Evolutionary conservation across 1,139 yeast genomes (phyloP), one percentile per base, ranked within the genome.

Genomic region (Yamadazyma oceani): DNA sequence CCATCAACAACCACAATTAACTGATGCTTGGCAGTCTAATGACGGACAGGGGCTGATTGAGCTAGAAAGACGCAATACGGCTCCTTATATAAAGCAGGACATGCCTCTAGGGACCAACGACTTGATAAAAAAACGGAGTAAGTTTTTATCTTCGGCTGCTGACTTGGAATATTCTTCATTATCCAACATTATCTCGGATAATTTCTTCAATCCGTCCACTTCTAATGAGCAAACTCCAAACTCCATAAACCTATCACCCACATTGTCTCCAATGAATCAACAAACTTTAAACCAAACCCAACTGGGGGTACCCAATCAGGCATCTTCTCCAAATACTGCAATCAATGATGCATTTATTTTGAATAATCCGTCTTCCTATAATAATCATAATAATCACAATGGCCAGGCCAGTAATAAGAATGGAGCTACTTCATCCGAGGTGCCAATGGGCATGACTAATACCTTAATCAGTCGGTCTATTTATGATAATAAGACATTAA

Each of bases 141-240:
- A 69, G 38, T 82, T 87, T 54, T 63, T 85, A 43, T 83, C 94
- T 1, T 67, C 81, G 12, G 92, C 95, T 0, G 90, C 92, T 0
- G 86, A 85, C 52, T 66, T 82, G 45, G 96, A 88, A 52, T 86
- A 87, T 53, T 74, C 87, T 4, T 81, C 87, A 2, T 62, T 88
- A 29, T 83, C 94, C n/a, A 80, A 75, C 45, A 85, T 87, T 36
- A 72, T 85, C 26, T 82, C 74, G 37, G 82, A 79, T 43, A 80
- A 74, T 41, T 57, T 65, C 39, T 21, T 43, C n/a, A 38, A 41
- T 15, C 40, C 28, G 17, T 42, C 58, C 3, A 64, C 73, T 1
- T 63, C 72, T 15, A 64, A 60, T 31, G 75, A 67, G 43, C 71
- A 69, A 3, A 67, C 77, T 0, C 75, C 76, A 5, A 61, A 50